Evolutionary conservation across 768 basidiomycete genomes (phyloP).

Genomic region (Aureoboletus auriporus): DNA sequence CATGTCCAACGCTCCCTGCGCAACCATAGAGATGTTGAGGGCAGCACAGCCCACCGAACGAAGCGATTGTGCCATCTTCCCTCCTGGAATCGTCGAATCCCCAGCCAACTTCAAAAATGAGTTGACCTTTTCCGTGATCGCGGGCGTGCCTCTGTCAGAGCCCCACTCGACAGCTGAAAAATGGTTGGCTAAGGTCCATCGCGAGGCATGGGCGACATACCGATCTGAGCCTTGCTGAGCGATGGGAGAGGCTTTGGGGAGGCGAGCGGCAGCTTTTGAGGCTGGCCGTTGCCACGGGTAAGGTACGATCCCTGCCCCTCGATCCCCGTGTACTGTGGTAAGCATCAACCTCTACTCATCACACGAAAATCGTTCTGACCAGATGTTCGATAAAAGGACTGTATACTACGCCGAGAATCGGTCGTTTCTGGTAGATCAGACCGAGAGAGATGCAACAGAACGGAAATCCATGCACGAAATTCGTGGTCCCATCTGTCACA

Average conservation of each 20-base stretch:
- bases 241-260: slow-evolving; percentile 60
- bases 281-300: slow-evolving; percentile 43
- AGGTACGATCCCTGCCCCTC: slow-evolving; percentile 80
- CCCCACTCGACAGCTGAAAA: slow-evolving; percentile 81
- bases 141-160: slow-evolving; percentile 57
- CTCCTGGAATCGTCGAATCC: slow-evolving; percentile 60
- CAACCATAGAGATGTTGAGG: slow-evolving; percentile 78
- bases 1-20: slow-evolving; percentile 82
- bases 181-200: slow-evolving; percentile 7
- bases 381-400: slow-evolving; percentile 89
- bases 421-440: slow-evolving; percentile 74
- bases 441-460: slow-evolving; percentile 90
- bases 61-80: slow-evolving; percentile 82
- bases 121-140: slow-evolving; percentile 53
- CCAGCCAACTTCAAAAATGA: slow-evolving; percentile 78
- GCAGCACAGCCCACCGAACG: slow-evolving; percentile 83
- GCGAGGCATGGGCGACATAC: slow-evolving; percentile 25
- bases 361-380: slow-evolving; percentile 30
- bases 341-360: background rate
- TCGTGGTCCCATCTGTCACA: slow-evolving; percentile 75
- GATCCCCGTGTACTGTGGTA: slow-evolving; percentile 65
- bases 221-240: slow-evolving; percentile 69
- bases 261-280: slow-evolving; percentile 61
- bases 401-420: slow-evolving; percentile 88
- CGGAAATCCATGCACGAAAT: slow-evolving; percentile 84